A percentile compares a stretch with the other conserved stretches of the same genome.
phyloP scores from a whole-genome alignment of 495 filamentous ascomycete genomes.

The Xylaria acuta region DNA sequence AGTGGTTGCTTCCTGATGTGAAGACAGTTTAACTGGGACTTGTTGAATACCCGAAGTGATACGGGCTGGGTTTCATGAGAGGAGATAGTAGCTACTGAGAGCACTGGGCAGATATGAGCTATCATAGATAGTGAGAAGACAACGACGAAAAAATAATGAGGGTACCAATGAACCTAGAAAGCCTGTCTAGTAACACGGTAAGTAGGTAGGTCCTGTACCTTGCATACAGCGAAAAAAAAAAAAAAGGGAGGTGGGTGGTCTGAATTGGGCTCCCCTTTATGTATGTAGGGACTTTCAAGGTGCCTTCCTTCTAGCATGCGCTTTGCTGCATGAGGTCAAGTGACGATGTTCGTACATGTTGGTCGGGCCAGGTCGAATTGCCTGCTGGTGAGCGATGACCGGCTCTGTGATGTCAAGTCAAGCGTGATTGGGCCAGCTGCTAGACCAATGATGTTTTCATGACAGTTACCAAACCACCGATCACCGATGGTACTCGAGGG shows the following conservation, averaged over 20 bases:
- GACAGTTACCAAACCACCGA: constrained; percentile 15
- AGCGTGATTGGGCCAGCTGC: constrained; percentile 17
- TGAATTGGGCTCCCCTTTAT: constrained; percentile 11
- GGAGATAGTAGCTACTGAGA: not conserved
- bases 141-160: not conserved
- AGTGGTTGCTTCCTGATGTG: not conserved
- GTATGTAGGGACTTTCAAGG: constrained; percentile 7
- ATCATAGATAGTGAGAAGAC: not conserved
- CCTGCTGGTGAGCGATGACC: constrained; percentile 20
- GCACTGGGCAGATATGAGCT: not conserved
- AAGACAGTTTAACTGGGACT: not conserved
- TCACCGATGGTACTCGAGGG: constrained; percentile 16
- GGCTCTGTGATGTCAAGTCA: constrained; percentile 28
- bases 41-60: not conserved
- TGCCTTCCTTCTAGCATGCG: not conserved
- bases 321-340: constrained; percentile 17
- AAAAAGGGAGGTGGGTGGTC: not conserved
- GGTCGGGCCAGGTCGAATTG: constrained; percentile 4
- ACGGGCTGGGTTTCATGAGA: not conserved
- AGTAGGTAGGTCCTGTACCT: constrained; percentile 11
- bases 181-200: constrained; percentile 6
- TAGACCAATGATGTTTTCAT: constrained; percentile 25
- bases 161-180: not conserved
- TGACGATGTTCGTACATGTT: constrained; percentile 22
- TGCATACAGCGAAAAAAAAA: constrained; percentile 2